Evolutionary conservation across 2,329 filamentous ascomycete species (phyloP), one percentile per base, ranked within the genome.

Genomic region (Erysiphe pulchra): DNA sequence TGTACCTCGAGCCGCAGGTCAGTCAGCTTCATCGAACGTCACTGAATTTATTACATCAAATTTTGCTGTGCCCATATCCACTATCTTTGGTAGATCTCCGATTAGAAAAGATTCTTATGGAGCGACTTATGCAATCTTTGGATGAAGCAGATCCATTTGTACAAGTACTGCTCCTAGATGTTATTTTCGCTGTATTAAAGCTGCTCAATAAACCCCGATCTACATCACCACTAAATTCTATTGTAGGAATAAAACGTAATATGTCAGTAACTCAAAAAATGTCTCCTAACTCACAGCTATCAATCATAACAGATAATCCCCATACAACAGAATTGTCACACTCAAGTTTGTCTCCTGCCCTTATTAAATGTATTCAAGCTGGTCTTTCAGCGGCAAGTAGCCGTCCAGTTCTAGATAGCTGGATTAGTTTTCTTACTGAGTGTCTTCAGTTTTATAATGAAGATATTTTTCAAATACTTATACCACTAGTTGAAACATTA

Each of bases 401-500:
- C 52, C 75, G 83, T 5, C 67, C 75, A 9, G 77, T 92, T 6
- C 65, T 98, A 33, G 86, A 95, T 54, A 86, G 82, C 57, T 98
- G 92, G 92, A 76, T 94, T 10, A 69, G 73, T 30, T 86, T 98
- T 52, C 67, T 98, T 8, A 73, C 75, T 4, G 80, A 87, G 56
- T 82, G 84, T 40, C 64, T 98, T 30, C 84, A 86, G 0, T 67
- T 92, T 13, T 93, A 92, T 59, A 71, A 80, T 0, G 77, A 81
- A 39, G 75, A 78, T 5, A 83, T 94, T 41, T 94, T 94, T 58
- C 81, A 93, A 56, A 80, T 90, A 45, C 64, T 98, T 32, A 77
- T 98, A 45, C 90, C 85, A 11, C 66, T 98, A 2, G 86, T 94
- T 1, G 86, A 90, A 59, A 92, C 83, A 31, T 69, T 98, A 39